Conservation (phyloP, 495 filamentous ascomycete genomes). For the Podospora bellae-mahoneyi region DNA sequence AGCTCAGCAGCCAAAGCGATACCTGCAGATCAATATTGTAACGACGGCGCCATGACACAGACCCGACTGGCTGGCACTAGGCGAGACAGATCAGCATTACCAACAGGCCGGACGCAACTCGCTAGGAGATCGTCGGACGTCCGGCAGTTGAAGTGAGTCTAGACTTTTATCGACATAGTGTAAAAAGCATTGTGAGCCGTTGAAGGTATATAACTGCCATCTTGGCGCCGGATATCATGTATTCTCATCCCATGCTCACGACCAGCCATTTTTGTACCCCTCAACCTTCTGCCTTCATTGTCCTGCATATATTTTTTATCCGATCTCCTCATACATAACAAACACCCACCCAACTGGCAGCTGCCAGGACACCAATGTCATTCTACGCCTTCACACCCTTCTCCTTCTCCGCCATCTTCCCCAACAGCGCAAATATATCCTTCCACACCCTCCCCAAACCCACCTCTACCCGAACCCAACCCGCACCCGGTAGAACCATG, state of each 20-base stretch:
- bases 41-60: neutral
- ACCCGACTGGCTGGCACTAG: neutral
- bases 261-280: neutral
- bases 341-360: neutral
- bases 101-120: neutral
- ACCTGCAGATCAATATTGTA: neutral
- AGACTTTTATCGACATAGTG: neutral
- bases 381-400: neutral
- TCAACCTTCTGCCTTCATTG: neutral
- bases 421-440: neutral
- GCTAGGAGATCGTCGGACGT: neutral
- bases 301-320: neutral
- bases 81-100: neutral
- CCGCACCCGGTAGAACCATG: neutral
- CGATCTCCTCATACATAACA: neutral
- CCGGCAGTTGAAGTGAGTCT: neutral
- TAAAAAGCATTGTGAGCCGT: neutral
- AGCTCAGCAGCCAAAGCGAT: neutral
- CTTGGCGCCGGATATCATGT: neutral
- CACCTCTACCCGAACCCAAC: neutral
- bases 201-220: neutral
- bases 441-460: neutral
- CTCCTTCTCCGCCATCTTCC: neutral
- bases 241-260: neutral
- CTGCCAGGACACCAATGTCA: neutral